Conservation (phyloP, 106 monocot species). For the Narthecium ossifragum region DNA sequence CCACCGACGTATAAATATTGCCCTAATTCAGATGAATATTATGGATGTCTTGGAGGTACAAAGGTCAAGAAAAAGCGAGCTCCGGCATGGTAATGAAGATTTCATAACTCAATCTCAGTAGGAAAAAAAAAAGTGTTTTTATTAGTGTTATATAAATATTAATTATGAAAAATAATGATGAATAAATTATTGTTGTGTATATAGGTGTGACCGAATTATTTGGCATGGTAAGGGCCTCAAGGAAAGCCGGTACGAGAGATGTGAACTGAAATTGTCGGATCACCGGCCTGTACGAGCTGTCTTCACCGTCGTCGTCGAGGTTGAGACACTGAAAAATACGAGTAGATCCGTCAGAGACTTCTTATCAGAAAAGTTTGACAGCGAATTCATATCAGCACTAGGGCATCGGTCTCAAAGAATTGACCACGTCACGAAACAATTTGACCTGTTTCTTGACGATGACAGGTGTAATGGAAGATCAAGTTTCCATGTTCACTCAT, state of each 20-base stretch:
- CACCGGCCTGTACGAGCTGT: constrained; percentile 53
- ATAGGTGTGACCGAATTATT: constrained; percentile 73
- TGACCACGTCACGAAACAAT: too few relatives aligned
- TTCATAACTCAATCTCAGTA: too few relatives aligned
- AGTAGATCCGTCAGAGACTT: constrained; percentile 11
- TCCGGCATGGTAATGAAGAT: constrained; percentile 49
- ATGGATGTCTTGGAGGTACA: constrained; percentile 7
- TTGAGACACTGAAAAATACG: background rate
- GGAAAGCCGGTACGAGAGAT: constrained; percentile 38
- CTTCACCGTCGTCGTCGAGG: constrained; percentile 31
- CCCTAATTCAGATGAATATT: constrained; percentile 50
- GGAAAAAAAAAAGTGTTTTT: too few relatives aligned
- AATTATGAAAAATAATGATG: background rate
- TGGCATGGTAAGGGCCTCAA: constrained; percentile 55
- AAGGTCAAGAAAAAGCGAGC: constrained; percentile 34
- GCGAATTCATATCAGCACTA: constrained; percentile 2
- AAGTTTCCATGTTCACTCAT: constrained; percentile 4
- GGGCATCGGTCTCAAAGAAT: background rate
- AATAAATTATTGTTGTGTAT: background rate
- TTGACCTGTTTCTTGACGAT: too few relatives aligned
- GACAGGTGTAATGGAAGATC: constrained; percentile 8
- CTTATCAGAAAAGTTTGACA: constrained; percentile 15
- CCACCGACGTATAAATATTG: constrained; percentile 71
- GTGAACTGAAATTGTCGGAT: constrained; percentile 46
- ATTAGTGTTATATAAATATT: background rate